phyloP scores from a whole-genome alignment of 164 flowering plant genomes.

The Aristolochia fimbriata region DNA sequence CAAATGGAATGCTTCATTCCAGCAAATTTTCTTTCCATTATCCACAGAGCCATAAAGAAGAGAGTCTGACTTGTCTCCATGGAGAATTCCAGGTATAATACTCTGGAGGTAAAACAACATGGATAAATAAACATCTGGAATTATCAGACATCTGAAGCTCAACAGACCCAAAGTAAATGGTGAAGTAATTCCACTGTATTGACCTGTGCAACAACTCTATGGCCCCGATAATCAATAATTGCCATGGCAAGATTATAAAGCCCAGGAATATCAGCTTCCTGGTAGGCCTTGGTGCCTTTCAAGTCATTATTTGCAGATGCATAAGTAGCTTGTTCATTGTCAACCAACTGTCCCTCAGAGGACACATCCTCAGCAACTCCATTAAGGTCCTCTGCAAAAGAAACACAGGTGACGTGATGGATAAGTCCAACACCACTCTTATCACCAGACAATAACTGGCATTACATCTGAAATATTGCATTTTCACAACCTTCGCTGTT shows the following conservation, averaged over 20 bases:
- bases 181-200: background rate
- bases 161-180: background rate
- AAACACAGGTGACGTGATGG: slow-evolving; percentile 20
- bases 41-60: slow-evolving; percentile 99
- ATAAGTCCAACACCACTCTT: slow-evolving; percentile 16
- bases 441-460: slow-evolving; percentile 21
- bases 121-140: background rate
- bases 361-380: slow-evolving; percentile 28
- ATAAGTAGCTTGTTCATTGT: slow-evolving; percentile 96
- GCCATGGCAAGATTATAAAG: slow-evolving; percentile 98
- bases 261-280: slow-evolving; percentile 96
- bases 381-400: slow-evolving; percentile 18
- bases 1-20: slow-evolving; percentile 93
- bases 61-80: slow-evolving; percentile 98
- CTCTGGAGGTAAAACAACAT: slow-evolving; percentile 37
- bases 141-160: background rate
- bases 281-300: slow-evolving; percentile 92
- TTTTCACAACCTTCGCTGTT: slow-evolving; percentile 7
- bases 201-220: slow-evolving; percentile 99
- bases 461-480: slow-evolving; percentile 8
- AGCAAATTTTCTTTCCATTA: slow-evolving; percentile 97
- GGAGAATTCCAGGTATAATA: slow-evolving; percentile 98
- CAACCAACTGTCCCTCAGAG: slow-evolving; percentile 57
- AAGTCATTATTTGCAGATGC: slow-evolving; percentile 99
- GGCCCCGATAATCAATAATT: slow-evolving; percentile 92